Evolutionary conservation across 2,329 filamentous ascomycete genomes (phyloP).

Genomic region (Aspergillaceae sp.): DNA sequence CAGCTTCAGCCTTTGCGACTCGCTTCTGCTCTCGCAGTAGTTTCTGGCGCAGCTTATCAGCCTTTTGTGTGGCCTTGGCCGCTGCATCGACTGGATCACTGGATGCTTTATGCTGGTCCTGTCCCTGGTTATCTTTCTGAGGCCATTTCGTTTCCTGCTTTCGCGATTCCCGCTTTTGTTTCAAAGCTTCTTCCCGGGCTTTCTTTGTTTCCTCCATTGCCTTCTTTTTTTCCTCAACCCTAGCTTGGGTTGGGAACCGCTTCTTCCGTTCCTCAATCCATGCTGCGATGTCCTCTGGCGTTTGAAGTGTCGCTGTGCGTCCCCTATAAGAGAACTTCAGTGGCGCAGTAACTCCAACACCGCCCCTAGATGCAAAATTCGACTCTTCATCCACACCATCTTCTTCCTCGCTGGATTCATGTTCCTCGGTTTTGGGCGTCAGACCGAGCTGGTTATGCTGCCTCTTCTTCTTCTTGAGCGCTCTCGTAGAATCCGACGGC

Average conservation of each 20-base stretch:
- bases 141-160: conserved; percentile 25
- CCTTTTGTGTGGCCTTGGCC: conserved; percentile 30
- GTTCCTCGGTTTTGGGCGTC: conserved; percentile 38
- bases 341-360: conserved; percentile 13
- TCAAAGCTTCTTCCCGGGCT: conserved; percentile 25
- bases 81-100: conserved; percentile 24
- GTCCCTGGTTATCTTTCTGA: conserved; percentile 24
- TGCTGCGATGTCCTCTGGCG: conserved; percentile 59
- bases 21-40: conserved; percentile 59
- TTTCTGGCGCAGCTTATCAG: conserved; percentile 34
- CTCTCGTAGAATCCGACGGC: conserved; percentile 24
- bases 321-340: conserved; percentile 50
- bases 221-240: conserved; percentile 54
- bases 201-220: conserved; percentile 56
- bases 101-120: conserved; percentile 16
- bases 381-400: conserved; percentile 40
- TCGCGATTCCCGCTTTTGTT: conserved; percentile 33
- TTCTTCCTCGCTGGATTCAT: conserved; percentile 39
- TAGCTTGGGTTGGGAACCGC: conserved; percentile 69
- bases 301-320: conserved; percentile 45
- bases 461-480: conserved; percentile 34
- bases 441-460: conserved; percentile 41
- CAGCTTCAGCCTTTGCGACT: conserved; percentile 37
- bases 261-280: conserved; percentile 76
- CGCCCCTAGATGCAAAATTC: conserved; percentile 24